These are phyloP conservation scores for Parastagonospora nodorum DNA, from an alignment of 2,329 filamentous ascomycete genomes.

Conservation along the genomic window DNA sequence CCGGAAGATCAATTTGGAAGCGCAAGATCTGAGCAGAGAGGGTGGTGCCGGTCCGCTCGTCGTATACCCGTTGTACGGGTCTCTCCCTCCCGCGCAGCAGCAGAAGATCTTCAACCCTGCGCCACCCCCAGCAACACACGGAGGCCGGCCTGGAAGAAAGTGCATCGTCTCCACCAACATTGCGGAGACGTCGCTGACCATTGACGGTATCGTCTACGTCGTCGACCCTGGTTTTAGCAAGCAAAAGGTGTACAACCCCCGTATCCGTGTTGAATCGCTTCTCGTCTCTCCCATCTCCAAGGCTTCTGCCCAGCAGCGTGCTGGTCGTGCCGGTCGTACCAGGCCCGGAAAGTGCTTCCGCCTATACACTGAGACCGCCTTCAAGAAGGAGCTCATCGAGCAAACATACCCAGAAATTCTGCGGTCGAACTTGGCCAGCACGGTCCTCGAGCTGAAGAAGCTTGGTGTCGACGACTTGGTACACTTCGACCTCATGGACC, in stretches of 20 bases:
- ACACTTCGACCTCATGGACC: slow-evolving; percentile 98
- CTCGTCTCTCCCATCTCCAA: slow-evolving; percentile 98
- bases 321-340: slow-evolving; percentile 98
- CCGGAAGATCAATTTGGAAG: slow-evolving; percentile 87
- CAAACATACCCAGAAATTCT: slow-evolving; percentile 97
- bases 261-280: slow-evolving; percentile 93
- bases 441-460: slow-evolving; percentile 96
- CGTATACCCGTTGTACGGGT: slow-evolving; percentile 93
- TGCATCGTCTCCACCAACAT: slow-evolving; percentile 96
- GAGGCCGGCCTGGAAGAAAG: slow-evolving; percentile 88
- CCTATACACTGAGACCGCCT: slow-evolving; percentile 91
- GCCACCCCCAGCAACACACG: slow-evolving; percentile 71
- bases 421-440: slow-evolving; percentile 91
- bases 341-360: slow-evolving; percentile 98
- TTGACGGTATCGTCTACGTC: slow-evolving; percentile 98
- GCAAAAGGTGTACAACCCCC: slow-evolving; percentile 98
- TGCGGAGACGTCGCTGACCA: slow-evolving; percentile 95
- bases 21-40: slow-evolving; percentile 88
- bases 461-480: slow-evolving; percentile 93
- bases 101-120: slow-evolving; percentile 94
- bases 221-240: slow-evolving; percentile 99
- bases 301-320: slow-evolving; percentile 93
- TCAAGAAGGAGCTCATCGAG: slow-evolving; percentile 97
- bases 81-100: slow-evolving; percentile 88
- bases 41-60: slow-evolving; percentile 87